Conservation (phyloP, 2,329 filamentous ascomycete genomes). For the Cryphonectria parasitica region DNA sequence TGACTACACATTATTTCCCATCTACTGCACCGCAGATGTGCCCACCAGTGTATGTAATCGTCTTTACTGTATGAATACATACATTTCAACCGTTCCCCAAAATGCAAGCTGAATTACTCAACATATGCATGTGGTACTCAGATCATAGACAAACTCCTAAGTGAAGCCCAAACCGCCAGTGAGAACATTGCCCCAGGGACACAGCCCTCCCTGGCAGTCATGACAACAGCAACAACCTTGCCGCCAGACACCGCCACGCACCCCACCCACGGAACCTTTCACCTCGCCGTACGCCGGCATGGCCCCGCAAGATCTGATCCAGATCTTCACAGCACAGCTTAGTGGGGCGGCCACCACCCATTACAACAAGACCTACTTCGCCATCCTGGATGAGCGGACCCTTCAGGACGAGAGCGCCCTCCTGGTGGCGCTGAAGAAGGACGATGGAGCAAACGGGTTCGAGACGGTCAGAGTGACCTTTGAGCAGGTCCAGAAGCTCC, state of each 20-base stretch:
- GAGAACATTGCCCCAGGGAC: neutral
- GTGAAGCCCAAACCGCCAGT: neutral
- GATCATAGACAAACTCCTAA: neutral
- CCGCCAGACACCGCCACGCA: neutral
- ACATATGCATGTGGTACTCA: neutral
- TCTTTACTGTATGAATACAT: neutral
- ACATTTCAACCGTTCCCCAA: neutral
- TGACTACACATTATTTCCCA: neutral
- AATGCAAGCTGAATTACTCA: neutral
- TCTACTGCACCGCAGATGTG: neutral
- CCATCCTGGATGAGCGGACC: neutral
- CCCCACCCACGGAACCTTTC: neutral
- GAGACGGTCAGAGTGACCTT: neutral
- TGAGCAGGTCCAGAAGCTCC: neutral
- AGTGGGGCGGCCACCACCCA: neutral
- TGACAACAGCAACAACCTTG: neutral
- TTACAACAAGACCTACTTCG: neutral
- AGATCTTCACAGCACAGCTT: neutral
- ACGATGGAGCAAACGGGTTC: neutral
- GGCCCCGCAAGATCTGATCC: neutral
- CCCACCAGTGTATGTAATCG: neutral
- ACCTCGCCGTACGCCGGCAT: neutral
- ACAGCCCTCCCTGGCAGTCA: neutral
- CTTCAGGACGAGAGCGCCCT: neutral
- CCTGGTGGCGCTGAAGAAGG: neutral